These are phyloP conservation scores for Fomitiporia mediterranea DNA, from an alignment of 1,284 basidiomycete species.

Conservation along the genomic window DNA sequence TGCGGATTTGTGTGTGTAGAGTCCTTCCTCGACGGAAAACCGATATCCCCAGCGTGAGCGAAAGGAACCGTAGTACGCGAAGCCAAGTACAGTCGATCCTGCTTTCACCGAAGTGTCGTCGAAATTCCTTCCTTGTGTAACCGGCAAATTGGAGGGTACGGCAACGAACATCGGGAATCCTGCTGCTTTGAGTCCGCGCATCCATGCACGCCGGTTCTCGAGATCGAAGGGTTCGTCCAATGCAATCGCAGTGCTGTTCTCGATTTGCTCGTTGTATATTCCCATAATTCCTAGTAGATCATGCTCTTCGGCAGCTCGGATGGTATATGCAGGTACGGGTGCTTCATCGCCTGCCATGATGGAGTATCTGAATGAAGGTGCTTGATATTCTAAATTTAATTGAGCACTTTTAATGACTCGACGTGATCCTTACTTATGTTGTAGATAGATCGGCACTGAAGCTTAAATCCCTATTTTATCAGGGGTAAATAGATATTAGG, in stretches of 20 bases:
- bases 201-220: slow-evolving; percentile 11
- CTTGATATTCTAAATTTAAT: not conserved
- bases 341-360: not conserved
- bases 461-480: too few species aligned
- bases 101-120: not conserved
- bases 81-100: slow-evolving; percentile 6
- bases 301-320: slow-evolving; percentile 3
- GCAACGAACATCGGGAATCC: slow-evolving; percentile 14
- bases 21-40: slow-evolving; percentile 1
- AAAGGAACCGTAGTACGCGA: slow-evolving; percentile 4
- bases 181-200: not conserved
- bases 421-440: not conserved
- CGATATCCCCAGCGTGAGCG: slow-evolving; percentile 5
- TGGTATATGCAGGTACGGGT: not conserved
- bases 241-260: not conserved
- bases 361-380: not conserved
- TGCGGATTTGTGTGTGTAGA: slow-evolving; percentile 10
- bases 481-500: not conserved
- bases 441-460: not conserved
- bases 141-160: not conserved
- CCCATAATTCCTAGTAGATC: slow-evolving; percentile 9
- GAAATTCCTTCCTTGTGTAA: not conserved
- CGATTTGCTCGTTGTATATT: slow-evolving; percentile 11
- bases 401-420: not conserved
- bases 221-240: slow-evolving; percentile 8